Evolutionary conservation across 345 rosid genomes (phyloP).

Genomic region (Gossypium ekmanianum): DNA sequence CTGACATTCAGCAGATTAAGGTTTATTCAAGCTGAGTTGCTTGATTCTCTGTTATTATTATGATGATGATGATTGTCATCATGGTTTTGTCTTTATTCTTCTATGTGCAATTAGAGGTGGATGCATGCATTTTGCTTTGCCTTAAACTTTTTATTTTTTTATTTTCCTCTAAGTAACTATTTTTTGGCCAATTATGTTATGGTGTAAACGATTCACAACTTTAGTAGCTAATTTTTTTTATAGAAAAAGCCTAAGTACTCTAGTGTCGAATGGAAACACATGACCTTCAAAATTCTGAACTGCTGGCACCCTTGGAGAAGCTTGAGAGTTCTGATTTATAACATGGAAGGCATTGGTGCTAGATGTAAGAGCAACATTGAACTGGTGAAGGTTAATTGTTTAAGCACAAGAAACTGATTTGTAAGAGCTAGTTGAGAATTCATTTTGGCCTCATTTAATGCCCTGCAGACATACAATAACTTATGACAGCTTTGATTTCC

Average conservation of each 20-base stretch:
- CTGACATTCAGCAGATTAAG: background rate
- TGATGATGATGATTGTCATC: background rate
- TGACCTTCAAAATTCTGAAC: background rate
- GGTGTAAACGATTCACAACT: background rate
- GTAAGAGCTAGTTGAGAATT: background rate
- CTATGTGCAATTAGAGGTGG: conserved; percentile 7
- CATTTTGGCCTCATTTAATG: background rate
- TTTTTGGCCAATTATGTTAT: background rate
- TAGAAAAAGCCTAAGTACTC: background rate
- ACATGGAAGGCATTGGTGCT: background rate
- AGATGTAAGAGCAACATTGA: background rate
- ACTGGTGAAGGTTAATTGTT: background rate
- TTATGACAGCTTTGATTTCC: background rate
- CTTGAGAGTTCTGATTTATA: background rate
- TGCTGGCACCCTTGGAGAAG: background rate
- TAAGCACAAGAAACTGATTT: background rate
- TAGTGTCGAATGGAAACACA: background rate
- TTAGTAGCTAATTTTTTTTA: background rate
- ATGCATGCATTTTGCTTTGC: background rate
- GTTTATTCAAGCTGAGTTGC: background rate
- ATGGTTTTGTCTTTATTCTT: background rate
- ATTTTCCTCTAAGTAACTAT: background rate
- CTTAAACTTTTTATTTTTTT: background rate
- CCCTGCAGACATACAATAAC: background rate
- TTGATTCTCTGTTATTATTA: background rate